Evolutionary conservation across 441 rosid genomes (phyloP).

Genomic region (Gossypium gossypioides): DNA sequence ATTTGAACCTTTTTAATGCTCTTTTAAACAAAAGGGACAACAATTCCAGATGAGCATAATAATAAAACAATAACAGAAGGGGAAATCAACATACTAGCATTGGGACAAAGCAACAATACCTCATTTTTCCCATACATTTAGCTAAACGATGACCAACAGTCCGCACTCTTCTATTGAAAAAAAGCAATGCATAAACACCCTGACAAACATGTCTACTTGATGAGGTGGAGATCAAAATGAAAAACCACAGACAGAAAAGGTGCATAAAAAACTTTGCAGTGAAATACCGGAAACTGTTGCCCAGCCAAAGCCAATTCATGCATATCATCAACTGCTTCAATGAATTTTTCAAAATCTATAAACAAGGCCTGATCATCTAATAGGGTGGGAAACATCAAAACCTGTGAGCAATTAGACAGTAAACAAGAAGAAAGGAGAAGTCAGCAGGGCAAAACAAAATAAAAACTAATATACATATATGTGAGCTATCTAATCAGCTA

Average conservation of each 20-base stretch:
- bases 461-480: not conserved
- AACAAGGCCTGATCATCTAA: constrained; percentile 73
- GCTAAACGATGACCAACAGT: constrained; percentile 80
- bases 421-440: constrained; percentile 5
- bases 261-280: constrained; percentile 14
- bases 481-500: not conserved
- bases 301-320: constrained; percentile 95
- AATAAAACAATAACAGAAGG: not conserved
- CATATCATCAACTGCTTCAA: constrained; percentile 80
- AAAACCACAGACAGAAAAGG: constrained; percentile 8
- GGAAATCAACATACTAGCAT: not conserved
- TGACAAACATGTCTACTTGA: constrained; percentile 22
- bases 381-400: constrained; percentile 88
- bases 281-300: constrained; percentile 79
- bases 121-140: constrained; percentile 80
- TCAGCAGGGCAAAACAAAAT: constrained; percentile 3
- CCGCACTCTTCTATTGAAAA: constrained; percentile 87
- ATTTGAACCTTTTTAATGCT: not conserved
- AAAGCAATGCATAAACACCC: constrained; percentile 93
- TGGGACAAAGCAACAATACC: constrained; percentile 34
- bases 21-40: not conserved
- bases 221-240: constrained; percentile 13
- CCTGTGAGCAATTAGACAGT: constrained; percentile 34
- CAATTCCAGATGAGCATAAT: not conserved
- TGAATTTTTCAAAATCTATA: constrained; percentile 72